Evolutionary conservation across 2,329 filamentous ascomycete genomes (phyloP), one percentile per base, ranked within the genome.

Genomic region (Raffaelea ambrosiae): DNA sequence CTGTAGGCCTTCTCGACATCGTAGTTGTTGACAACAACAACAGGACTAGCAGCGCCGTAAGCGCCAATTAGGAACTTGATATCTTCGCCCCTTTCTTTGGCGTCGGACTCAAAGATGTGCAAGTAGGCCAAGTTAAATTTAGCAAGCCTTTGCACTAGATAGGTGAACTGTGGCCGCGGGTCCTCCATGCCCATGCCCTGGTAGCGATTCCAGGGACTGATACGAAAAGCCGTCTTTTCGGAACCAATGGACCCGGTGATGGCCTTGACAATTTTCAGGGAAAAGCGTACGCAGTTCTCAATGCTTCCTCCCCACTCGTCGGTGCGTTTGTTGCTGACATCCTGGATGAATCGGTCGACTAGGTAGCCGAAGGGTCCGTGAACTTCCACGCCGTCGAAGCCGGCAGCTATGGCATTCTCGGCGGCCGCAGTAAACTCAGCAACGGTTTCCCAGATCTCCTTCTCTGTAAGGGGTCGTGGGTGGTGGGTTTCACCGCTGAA

Each of bases 121-220:
- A 81, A 53, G 58, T 77, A 84, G 1, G 77, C 72, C 29, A 49
- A 44, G 7, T 69, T 65, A 21, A 80, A 59, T 39, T 66, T 59
- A 48, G 70, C 72, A 33, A 79, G 63, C 40, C 71, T 66, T 41
- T 63, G 53, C 23, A 75, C 63, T 16, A 82, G 57, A 55, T 83
- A 66, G 3, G 62, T 63, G 59, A 82, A 84, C 54, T 83, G 76
- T 1, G 76, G 72, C 7, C 72, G 51, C 0, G 79, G 78, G 44
- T 84, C 71, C 1, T 60, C 58, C 73, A 81, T 79, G 40, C 63
- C 62, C 76, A 83, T 77, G 47, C 68, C 70, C 53, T 82, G 76
- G 66, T 77, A 83, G 3, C 60, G 60, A 42, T 67, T 71, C 60
- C 70, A 82, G 0, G 79, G 79, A 4, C 65, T 72, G 19, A 84